Conservation (phyloP, 306 rosid species). For the Ceratonia siliqua region DNA sequence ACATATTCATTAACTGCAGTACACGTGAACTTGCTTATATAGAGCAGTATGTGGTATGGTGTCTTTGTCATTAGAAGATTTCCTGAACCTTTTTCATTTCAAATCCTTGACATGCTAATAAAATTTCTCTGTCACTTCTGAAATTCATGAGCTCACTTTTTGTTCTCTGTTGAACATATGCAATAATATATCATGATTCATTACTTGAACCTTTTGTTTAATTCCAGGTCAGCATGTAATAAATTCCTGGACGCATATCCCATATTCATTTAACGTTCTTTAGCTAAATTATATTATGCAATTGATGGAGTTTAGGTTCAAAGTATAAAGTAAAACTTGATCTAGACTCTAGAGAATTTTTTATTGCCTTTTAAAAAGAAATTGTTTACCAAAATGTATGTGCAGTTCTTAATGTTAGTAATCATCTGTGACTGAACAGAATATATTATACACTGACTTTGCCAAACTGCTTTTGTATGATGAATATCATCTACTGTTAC, state of each 20-base stretch:
- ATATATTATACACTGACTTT: background rate
- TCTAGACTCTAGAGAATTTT: slow-evolving; percentile 1
- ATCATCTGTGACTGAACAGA: slow-evolving; percentile 11
- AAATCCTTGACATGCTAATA: slow-evolving; percentile 16
- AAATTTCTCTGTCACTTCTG: slow-evolving; percentile 1
- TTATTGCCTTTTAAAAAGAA: background rate
- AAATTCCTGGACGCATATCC: background rate
- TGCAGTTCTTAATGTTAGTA: slow-evolving; percentile 18
- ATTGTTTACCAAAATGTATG: slow-evolving; percentile 4
- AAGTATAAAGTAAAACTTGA: slow-evolving; percentile 20
- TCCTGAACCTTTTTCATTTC: slow-evolving; percentile 21
- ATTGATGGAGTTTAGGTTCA: slow-evolving; percentile 13
- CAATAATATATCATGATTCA: background rate
- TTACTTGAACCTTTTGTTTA: slow-evolving; percentile 29
- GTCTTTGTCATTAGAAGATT: slow-evolving; percentile 44
- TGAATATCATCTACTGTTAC: slow-evolving; percentile 31
- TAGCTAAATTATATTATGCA: too few relatives aligned
- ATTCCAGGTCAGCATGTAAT: slow-evolving; percentile 24
- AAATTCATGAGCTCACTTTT: background rate
- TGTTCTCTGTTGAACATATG: slow-evolving; percentile 2
- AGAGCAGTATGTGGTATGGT: slow-evolving; percentile 96
- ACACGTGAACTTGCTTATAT: slow-evolving; percentile 84
- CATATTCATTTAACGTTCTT: too few relatives aligned
- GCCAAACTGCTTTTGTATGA: slow-evolving; percentile 26
- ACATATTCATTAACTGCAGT: slow-evolving; percentile 84